phyloP scores from a whole-genome alignment of 2,329 filamentous ascomycete species.

The Huntiella bhutanensis region DNA sequence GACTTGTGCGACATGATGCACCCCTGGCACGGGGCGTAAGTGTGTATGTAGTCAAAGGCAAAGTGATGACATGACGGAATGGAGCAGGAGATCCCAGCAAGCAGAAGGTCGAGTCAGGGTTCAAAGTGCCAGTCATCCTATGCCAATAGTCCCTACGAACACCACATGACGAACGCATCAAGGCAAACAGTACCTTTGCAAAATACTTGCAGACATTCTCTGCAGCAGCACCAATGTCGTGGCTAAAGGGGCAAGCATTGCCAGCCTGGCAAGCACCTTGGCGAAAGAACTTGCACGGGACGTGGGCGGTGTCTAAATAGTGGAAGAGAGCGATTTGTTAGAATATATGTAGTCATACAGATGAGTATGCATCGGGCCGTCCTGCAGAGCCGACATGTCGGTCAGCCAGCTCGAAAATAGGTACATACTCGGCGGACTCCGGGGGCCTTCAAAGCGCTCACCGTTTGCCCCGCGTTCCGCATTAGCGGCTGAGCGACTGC shows the following conservation, averaged over 20 bases:
- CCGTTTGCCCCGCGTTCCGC: conserved; percentile 7
- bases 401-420: not conserved
- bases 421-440: conserved; percentile 43
- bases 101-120: too few species aligned
- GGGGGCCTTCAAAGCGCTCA: conserved; percentile 35
- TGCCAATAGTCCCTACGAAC: too few species aligned
- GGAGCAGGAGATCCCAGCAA: too few species aligned
- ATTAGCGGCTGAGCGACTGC: not conserved
- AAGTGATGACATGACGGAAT: too few species aligned
- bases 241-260: conserved; percentile 86
- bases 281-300: conserved; percentile 98
- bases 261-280: conserved; percentile 93
- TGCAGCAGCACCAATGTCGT: conserved; percentile 67
- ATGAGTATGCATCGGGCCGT: not conserved
- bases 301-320: conserved; percentile 69
- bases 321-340: not conserved
- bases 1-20: too few species aligned
- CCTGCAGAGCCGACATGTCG: not conserved
- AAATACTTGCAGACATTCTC: conserved; percentile 98
- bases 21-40: too few species aligned
- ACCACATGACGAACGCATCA: too few species aligned
- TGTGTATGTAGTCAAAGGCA: too few species aligned
- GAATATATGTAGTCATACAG: not conserved
- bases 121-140: too few species aligned
- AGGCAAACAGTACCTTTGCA: conserved; percentile 51